Evolutionary conservation across 805 yeast genomes (phyloP), one percentile per base, ranked within the genome.

Genomic region (Cyberlindnera amylophila): DNA sequence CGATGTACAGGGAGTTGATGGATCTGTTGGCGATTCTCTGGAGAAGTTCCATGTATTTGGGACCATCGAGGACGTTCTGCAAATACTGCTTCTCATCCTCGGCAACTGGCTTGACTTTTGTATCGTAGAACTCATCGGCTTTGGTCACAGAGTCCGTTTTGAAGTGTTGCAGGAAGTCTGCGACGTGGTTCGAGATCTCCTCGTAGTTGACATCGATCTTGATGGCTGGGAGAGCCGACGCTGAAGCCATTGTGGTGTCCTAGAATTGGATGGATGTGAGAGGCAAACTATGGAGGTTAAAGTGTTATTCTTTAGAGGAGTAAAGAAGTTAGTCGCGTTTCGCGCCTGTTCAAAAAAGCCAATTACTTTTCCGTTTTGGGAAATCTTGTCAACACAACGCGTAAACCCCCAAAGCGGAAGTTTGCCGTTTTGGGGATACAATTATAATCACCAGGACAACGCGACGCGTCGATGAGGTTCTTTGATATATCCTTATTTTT

Each of bases 1-100:
- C 96, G 36, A 93, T 72, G 41, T 69, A 70, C 16, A 93, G 56
- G 1, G 88, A 77, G 26, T 84, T 70, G 23, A 71, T 49, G 51
- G 90, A 89, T 57, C 99, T 77, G 62, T 95, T 88, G 45, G 97
- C 89, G 26, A 93, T 74, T 51, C 79, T 69, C 58, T 88, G 96
- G 35, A 93, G 68, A 6, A 84, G 51, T 26, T 67, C 69, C 80
- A 84, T 68, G 65, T 93, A 93, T 62, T 93, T 93, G 18, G 84
- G 81, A 27, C 82, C 82, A 29, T 57, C 60, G 23, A 58, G 55
- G 4, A 44, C 48, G 19, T 41, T 44, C 30, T 37, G 35, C 6
- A 44, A 21, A 19, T 47, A 34, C 34, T 57, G 62, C 19, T 55
- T 59, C 37, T 62, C 64, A 6, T 49, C 56, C 21, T 28, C 49